phyloP scores from a whole-genome alignment of 164 flowering plant genomes.

The Stephania cephalantha region DNA sequence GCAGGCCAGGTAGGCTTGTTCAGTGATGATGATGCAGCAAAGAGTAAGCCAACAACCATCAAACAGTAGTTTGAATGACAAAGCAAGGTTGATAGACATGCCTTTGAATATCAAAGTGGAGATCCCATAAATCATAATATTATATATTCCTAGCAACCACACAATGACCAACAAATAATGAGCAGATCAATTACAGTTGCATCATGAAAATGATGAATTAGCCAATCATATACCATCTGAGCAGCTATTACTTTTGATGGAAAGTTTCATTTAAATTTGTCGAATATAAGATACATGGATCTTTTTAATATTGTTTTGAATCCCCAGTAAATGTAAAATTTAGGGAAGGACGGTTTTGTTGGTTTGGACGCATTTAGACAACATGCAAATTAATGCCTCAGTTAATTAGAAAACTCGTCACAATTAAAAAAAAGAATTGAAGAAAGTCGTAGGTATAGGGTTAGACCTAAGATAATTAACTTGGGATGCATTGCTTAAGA shows the following conservation, averaged over 20 bases:
- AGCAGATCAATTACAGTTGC: neutral
- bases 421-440: too few species aligned
- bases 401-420: too few species aligned
- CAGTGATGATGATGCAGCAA: slow-evolving; percentile 9
- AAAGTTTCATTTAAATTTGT: slow-evolving; percentile 2
- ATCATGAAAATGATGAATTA: neutral
- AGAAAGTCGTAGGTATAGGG: too few species aligned
- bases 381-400: too few species aligned
- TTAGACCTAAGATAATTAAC: too few species aligned
- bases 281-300: neutral
- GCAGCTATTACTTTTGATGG: neutral
- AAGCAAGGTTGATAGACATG: slow-evolving; percentile 11
- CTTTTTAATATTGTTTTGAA: neutral
- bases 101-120: neutral
- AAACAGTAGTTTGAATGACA: slow-evolving; percentile 11
- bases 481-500: too few species aligned
- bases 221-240: slow-evolving; percentile 2
- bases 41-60: neutral
- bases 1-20: slow-evolving; percentile 27
- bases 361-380: too few species aligned
- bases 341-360: too few species aligned
- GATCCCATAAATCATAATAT: neutral
- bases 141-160: neutral
- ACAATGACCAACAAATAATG: neutral
- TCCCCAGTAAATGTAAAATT: too few species aligned